phyloP scores from a whole-genome alignment of 257 asterid genomes.

The Ballota nigra region DNA sequence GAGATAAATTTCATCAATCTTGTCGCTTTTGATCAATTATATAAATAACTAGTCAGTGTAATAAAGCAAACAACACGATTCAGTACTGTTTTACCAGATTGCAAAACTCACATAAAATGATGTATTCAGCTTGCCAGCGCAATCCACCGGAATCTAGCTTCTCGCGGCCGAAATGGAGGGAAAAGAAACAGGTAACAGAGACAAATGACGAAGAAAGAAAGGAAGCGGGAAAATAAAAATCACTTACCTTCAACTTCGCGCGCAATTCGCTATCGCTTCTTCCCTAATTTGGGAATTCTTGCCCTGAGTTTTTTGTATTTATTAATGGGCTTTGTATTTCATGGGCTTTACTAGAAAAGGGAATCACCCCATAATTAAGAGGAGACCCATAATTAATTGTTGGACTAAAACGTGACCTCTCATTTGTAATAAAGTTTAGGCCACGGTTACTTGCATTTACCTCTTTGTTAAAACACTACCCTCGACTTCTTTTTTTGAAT shows the following conservation, averaged over 20 bases:
- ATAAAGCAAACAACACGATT: neutral
- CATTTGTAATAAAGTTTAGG: no score
- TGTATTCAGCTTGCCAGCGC: neutral
- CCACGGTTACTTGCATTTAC: no score
- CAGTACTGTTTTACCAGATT: neutral
- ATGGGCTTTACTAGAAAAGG: neutral
- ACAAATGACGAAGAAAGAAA: neutral
- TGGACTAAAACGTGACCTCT: no score
- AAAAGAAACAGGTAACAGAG: neutral
- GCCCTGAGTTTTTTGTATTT: neutral
- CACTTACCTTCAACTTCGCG: neutral
- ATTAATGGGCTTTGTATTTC: neutral
- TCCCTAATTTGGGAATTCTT: neutral
- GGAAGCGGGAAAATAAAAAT: neutral
- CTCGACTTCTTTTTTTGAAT: no score
- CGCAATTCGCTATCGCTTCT: neutral
- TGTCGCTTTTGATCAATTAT: neutral
- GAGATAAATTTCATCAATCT: neutral
- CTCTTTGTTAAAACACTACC: no score
- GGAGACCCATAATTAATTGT: no score
- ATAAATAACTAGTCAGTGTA: neutral
- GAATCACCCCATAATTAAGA: neutral
- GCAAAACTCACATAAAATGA: neutral
- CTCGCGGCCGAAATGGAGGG: neutral
- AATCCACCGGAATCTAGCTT: neutral